Evolutionary conservation across 352 stramenopile species (phyloP).

Genomic region (Globisporangium acanthophoron): DNA sequence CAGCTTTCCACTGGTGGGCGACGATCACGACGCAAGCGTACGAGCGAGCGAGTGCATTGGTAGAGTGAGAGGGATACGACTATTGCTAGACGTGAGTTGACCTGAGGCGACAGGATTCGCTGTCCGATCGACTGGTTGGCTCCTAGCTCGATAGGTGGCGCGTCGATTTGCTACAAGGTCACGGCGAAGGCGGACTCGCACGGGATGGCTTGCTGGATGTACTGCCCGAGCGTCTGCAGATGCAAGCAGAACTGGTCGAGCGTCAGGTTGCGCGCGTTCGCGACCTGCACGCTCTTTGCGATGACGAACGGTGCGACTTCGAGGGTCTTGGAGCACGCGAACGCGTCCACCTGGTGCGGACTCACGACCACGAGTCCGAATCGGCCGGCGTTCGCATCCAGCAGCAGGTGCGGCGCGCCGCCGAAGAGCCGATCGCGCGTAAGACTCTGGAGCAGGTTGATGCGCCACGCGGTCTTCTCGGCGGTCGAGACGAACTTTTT

Average conservation of each 20-base stretch:
- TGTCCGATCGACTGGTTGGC: too few species aligned
- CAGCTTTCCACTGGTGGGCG: too few species aligned
- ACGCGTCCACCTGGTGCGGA: constrained; percentile 49
- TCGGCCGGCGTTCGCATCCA: constrained; percentile 26
- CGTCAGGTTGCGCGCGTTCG: constrained; percentile 36
- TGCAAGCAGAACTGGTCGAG: constrained; percentile 56
- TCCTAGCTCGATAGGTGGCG: too few species aligned
- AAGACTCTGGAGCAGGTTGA: constrained; percentile 47
- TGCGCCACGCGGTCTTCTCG: constrained; percentile 50
- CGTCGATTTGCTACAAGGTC: constrained; percentile 22
- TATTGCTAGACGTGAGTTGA: too few species aligned
- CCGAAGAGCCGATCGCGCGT: constrained; percentile 54
- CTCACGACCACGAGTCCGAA: constrained; percentile 61
- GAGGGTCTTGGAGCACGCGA: constrained; percentile 41
- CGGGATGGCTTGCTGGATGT: constrained; percentile 42
- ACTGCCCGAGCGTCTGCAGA: constrained; percentile 45
- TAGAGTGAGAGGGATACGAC: too few species aligned
- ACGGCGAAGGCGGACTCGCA: constrained; percentile 54
- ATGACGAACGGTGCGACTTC: constrained; percentile 54
- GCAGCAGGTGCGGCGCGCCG: constrained; percentile 32
- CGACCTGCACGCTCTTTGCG: constrained; percentile 53
- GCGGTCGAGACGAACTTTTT: constrained; percentile 41
- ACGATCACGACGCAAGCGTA: too few species aligned
- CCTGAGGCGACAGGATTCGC: too few species aligned
- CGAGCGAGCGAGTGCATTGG: too few species aligned